These are phyloP conservation scores for Scenedesmus sp. DNA, from an alignment of 163 green algal genomes.

Conservation along the genomic window DNA sequence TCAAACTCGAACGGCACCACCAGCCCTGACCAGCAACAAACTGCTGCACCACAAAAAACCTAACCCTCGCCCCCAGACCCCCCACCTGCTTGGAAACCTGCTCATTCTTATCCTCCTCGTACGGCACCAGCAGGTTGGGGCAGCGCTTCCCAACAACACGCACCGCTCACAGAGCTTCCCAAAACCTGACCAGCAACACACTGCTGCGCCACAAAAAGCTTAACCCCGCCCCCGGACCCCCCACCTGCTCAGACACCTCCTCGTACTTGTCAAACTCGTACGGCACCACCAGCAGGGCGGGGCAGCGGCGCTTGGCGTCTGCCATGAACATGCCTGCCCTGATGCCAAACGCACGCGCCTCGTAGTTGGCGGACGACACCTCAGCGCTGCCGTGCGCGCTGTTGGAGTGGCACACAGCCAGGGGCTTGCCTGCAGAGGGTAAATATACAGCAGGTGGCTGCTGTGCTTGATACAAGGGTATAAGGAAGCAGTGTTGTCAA, in stretches of 20 bases:
- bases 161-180: no score
- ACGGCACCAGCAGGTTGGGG: constrained; percentile 92
- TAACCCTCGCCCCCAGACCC: no score
- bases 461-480: no score
- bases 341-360: constrained; percentile 84
- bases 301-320: constrained; percentile 90
- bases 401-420: constrained; percentile 93
- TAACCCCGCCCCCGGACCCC: constrained; percentile 22
- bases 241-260: constrained; percentile 79
- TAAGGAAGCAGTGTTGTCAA: no score
- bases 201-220: constrained; percentile 84
- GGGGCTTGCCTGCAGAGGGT: constrained; percentile 72
- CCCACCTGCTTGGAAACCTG: no score
- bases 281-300: constrained; percentile 91
- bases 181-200: no score
- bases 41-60: no score
- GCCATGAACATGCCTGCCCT: constrained; percentile 91
- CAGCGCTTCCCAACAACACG: neutral
- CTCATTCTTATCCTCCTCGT: no score
- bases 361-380: constrained; percentile 89
- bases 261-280: constrained; percentile 98
- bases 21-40: no score
- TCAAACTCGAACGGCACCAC: constrained; percentile 97
- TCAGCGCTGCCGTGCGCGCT: constrained; percentile 82
- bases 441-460: neutral